Evolutionary conservation across 345 rosid species (phyloP).

Genomic region (Salix suchowensis): DNA sequence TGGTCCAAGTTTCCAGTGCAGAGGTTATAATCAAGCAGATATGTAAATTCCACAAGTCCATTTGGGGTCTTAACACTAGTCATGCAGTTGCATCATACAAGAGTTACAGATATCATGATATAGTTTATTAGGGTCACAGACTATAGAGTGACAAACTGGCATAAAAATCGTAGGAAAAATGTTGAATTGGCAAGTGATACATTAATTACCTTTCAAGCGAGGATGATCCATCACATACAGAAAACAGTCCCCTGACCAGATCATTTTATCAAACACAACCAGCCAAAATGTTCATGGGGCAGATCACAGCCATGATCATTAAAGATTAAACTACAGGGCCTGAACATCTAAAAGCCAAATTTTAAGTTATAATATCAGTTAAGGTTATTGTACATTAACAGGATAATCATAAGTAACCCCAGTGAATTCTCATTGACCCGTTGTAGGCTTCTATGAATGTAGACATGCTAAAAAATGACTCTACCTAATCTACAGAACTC

Average conservation of each 20-base stretch:
- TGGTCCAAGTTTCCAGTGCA: constrained; percentile 1
- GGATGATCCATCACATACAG: constrained; percentile 15
- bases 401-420: constrained; percentile 37
- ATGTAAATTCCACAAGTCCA: neutral
- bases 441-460: constrained; percentile 40
- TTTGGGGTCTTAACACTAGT: neutral
- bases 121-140: neutral
- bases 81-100: neutral
- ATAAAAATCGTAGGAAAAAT: neutral
- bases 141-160: neutral
- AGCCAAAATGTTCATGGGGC: constrained; percentile 15
- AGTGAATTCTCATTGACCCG: constrained; percentile 33
- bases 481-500: constrained; percentile 72
- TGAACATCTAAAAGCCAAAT: constrained; percentile 31
- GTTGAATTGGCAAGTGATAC: constrained; percentile 1
- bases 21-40: neutral
- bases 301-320: constrained; percentile 5
- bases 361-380: constrained; percentile 39
- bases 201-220: constrained; percentile 10
- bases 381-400: constrained; percentile 56
- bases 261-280: constrained; percentile 16
- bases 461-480: constrained; percentile 60
- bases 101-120: neutral
- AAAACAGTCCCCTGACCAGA: neutral
- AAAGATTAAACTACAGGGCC: constrained; percentile 25